These are phyloP conservation scores for Globisporangium viniferum DNA, from an alignment of 352 stramenopile genomes.

Conservation along the genomic window DNA sequence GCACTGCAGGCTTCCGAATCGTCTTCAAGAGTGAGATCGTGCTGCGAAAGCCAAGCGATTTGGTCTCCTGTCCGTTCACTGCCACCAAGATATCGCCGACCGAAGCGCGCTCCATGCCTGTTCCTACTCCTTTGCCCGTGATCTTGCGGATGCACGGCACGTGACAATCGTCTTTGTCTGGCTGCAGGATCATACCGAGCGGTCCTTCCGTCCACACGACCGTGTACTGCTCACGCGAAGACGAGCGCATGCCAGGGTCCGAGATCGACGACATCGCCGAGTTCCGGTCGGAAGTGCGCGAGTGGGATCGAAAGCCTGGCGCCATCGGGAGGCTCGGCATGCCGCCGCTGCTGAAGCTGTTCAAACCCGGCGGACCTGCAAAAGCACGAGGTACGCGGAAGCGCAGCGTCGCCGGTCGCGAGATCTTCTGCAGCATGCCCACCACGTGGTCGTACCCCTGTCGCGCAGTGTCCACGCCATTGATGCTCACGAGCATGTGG, in stretches of 20 bases:
- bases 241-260: slow-evolving; percentile 28
- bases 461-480: slow-evolving; percentile 81
- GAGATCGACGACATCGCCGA: slow-evolving; percentile 39
- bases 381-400: slow-evolving; percentile 75
- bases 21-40: slow-evolving; percentile 86
- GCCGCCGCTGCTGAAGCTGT: slow-evolving; percentile 4
- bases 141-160: slow-evolving; percentile 88
- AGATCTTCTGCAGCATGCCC: slow-evolving; percentile 79
- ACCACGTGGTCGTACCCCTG: slow-evolving; percentile 85
- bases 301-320: slow-evolving; percentile 26
- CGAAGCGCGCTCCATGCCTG: slow-evolving; percentile 76
- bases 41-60: slow-evolving; percentile 77
- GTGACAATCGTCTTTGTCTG: slow-evolving; percentile 84
- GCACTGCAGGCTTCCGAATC: slow-evolving; percentile 80
- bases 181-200: slow-evolving; percentile 83
- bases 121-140: slow-evolving; percentile 78
- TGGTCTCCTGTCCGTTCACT: slow-evolving; percentile 84
- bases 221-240: slow-evolving; percentile 79
- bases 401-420: slow-evolving; percentile 71
- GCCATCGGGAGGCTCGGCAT: slow-evolving; percentile 26
- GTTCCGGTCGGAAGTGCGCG: slow-evolving; percentile 17
- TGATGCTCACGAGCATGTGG: slow-evolving; percentile 89
- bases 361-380: slow-evolving; percentile 3
- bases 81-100: slow-evolving; percentile 81
- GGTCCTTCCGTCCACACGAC: slow-evolving; percentile 84